These are phyloP conservation scores for Curvularia spicifera DNA, from an alignment of 2,329 filamentous ascomycete species.

Conservation along the genomic window DNA sequence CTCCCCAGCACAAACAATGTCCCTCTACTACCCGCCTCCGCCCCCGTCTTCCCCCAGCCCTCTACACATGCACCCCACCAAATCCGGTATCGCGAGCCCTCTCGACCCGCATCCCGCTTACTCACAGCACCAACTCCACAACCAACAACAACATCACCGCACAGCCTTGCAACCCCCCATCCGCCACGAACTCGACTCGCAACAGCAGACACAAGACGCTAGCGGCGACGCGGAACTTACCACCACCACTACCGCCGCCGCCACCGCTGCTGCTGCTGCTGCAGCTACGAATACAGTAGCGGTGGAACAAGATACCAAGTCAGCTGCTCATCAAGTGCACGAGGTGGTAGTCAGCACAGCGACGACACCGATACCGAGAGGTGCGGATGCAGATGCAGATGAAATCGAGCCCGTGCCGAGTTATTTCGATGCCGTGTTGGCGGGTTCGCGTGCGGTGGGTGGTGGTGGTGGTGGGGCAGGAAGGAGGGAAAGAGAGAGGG, in stretches of 20 bases:
- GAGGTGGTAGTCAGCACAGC: neutral
- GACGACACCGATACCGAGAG: no score
- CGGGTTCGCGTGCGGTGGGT: neutral
- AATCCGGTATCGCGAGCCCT: neutral
- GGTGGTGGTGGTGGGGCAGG: no score
- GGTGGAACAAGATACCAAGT: no score
- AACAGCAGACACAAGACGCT: no score
- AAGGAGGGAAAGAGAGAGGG: neutral
- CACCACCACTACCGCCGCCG: no score
- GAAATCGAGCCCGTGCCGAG: slow-evolving; percentile 1
- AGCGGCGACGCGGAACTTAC: no score
- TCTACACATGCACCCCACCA: neutral
- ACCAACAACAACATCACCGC: neutral
- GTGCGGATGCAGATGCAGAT: neutral
- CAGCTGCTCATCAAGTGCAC: no score
- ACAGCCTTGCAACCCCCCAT: neutral
- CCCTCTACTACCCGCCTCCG: neutral
- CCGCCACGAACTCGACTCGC: neutral
- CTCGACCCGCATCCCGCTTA: neutral
- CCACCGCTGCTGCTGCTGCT: no score
- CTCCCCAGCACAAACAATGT: neutral
- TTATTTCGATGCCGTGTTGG: slow-evolving; percentile 12
- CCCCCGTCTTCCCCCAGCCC: neutral
- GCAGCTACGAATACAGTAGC: no score
- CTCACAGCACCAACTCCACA: neutral